phyloP scores from a whole-genome alignment of 2,329 filamentous ascomycete species.

The Alternaria sp. region DNA sequence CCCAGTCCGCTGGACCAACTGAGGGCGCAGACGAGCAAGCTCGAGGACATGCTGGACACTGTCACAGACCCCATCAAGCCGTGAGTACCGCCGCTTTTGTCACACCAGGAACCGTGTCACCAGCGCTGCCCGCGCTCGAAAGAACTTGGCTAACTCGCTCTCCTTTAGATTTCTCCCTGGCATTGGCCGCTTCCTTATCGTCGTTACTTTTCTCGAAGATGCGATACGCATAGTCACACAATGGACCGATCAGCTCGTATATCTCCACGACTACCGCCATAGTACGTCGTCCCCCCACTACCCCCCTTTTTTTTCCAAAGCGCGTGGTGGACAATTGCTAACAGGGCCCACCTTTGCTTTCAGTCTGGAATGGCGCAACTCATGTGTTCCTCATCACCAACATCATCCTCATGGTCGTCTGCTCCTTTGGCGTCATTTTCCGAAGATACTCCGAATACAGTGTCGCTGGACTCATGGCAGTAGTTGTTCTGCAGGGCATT shows the following conservation, averaged over 20 bases:
- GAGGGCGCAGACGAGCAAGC: slow-evolving; percentile 95
- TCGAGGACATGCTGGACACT: slow-evolving; percentile 91
- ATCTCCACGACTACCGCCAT: slow-evolving; percentile 89
- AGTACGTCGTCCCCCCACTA: slow-evolving; percentile 65
- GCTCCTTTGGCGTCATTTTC: slow-evolving; percentile 85
- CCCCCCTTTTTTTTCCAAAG: neutral
- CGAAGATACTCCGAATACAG: slow-evolving; percentile 94
- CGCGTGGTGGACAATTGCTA: slow-evolving; percentile 26
- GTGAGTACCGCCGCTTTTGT: slow-evolving; percentile 65
- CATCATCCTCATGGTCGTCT: slow-evolving; percentile 83
- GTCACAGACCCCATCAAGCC: slow-evolving; percentile 92
- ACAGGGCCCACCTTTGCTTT: slow-evolving; percentile 18
- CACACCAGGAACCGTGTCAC: slow-evolving; percentile 9
- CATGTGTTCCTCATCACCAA: slow-evolving; percentile 93
- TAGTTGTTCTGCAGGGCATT: slow-evolving; percentile 91
- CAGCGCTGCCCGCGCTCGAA: slow-evolving; percentile 4
- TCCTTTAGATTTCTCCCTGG: slow-evolving; percentile 81
- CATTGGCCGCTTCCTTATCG: slow-evolving; percentile 96
- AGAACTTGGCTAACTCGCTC: slow-evolving; percentile 33
- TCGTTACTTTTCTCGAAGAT: slow-evolving; percentile 98
- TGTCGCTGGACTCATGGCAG: slow-evolving; percentile 85
- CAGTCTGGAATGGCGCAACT: slow-evolving; percentile 87
- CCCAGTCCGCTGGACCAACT: slow-evolving; percentile 86
- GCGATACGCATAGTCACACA: slow-evolving; percentile 95
- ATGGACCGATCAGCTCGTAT: slow-evolving; percentile 93